Base-by-base conservation (phyloP, 345 rosid species). In the Rhizophora mangle region DNA sequence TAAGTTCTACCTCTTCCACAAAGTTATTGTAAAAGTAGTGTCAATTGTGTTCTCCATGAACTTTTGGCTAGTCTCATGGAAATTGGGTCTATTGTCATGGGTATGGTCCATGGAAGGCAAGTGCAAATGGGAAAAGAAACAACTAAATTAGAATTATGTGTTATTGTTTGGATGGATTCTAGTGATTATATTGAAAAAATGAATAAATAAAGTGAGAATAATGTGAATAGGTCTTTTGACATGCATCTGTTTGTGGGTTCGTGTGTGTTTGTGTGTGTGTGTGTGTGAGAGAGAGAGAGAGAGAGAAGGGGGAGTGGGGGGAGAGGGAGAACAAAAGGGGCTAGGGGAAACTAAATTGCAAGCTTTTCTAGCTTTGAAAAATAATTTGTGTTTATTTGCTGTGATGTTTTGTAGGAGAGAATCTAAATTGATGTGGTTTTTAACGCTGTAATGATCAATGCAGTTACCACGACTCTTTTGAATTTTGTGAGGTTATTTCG, bases 391-490 rank as follows among this genome's bases (percentile, higher is more conserved):
- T 60, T 26, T 57, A 10, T 19, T 39, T 32, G 58, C 20, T 67
- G 22, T 22, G 5, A 10, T 46, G 16, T 56, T 21, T 37, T 68
- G 49, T 15, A 30, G 63, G 24, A 16, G 11, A 36, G 57, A 60
- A 69, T 19, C 59, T 51, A 34, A 39, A 75, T 60, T 68, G 47
- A 62, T 37, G 24, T 71, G 26, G 29, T 69, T 19, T 24, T 39
- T 60, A 58, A 72, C 56, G 36, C 53, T 70, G 62, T 56, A 57
- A 59, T 66, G 37, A 39, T 69, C 57, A 60, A 60, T 83, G 81
- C 98, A 95, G 99, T 96, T 75, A 89, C 82, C 60, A 83, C 94
- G 15, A 96, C 98, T 46, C 89, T 96, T 60, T 78, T 89, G 69
- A 96, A 85, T 75, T 96, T 96, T 80, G 88, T 85, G 82, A 85